phyloP scores from a whole-genome alignment of 257 asterid species.

The Thymus mandschuricus region DNA sequence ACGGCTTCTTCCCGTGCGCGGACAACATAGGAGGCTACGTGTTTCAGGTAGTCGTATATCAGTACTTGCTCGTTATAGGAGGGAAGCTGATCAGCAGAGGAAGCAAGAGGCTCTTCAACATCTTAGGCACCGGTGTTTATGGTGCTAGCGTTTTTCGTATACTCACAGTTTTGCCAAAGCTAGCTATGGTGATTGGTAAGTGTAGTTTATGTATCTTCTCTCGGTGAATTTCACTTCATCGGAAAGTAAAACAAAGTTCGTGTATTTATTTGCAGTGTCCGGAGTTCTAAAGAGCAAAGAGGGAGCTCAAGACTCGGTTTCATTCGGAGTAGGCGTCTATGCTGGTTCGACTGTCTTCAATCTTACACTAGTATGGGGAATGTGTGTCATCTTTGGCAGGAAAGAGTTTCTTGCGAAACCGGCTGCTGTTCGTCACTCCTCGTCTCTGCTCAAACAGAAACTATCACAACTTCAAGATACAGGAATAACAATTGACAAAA shows the following conservation, averaged over 20 bases:
- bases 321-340: constrained; percentile 41
- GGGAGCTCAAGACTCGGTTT: constrained; percentile 38
- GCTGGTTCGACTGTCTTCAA: constrained; percentile 47
- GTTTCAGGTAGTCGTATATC: constrained; percentile 45
- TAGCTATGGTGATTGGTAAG: constrained; percentile 50
- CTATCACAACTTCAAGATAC: constrained; percentile 36
- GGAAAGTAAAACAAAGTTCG: background rate
- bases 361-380: constrained; percentile 48
- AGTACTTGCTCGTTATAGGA: constrained; percentile 43
- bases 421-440: constrained; percentile 8
- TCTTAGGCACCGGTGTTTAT: constrained; percentile 45
- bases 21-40: constrained; percentile 47
- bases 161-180: constrained; percentile 44
- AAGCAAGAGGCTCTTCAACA: constrained; percentile 43
- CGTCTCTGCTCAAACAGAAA: constrained; percentile 15
- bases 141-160: constrained; percentile 47
- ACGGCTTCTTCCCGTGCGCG: constrained; percentile 57
- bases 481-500: constrained; percentile 46
- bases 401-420: constrained; percentile 26
- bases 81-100: constrained; percentile 40
- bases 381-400: constrained; percentile 43
- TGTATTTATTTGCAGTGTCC: constrained; percentile 37
- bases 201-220: background rate
- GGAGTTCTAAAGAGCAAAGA: constrained; percentile 44
- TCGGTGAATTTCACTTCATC: background rate